Percentiles rank a stretch among this genome's conserved stretches.
Evolutionary conservation across 345 rosid genomes (phyloP).

Genomic region (Crucihimalaya himalaica): DNA sequence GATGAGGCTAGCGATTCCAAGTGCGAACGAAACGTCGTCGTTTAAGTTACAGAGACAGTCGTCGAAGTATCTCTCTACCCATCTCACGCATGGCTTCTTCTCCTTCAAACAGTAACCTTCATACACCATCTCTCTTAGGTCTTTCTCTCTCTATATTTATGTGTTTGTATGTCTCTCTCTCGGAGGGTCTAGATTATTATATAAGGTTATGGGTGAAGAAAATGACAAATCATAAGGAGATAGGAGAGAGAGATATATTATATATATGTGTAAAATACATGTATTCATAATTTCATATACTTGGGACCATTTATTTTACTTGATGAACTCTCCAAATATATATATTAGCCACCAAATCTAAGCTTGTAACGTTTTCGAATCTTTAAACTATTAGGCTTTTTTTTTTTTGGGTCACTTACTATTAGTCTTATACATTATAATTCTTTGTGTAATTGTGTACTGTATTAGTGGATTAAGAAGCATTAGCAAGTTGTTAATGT

Average conservation of each 20-base stretch:
- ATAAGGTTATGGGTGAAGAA: conserved; percentile 29
- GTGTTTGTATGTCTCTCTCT: conserved; percentile 2
- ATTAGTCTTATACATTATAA: background rate
- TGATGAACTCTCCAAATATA: background rate
- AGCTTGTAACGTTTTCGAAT: background rate
- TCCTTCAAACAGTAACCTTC: conserved; percentile 58
- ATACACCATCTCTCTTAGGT: conserved; percentile 43
- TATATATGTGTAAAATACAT: background rate
- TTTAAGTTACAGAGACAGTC: conserved; percentile 81
- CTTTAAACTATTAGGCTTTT: no score
- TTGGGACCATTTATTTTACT: conserved; percentile 26
- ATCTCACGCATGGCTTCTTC: conserved; percentile 60
- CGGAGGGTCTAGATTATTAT: conserved; percentile 20
- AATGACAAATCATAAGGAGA: conserved; percentile 35
- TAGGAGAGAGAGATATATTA: conserved; percentile 3
- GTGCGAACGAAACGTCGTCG: conserved; percentile 73
- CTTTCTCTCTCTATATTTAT: conserved; percentile 25
- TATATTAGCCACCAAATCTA: conserved; percentile 9
- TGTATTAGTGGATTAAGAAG: background rate
- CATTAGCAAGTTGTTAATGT: background rate
- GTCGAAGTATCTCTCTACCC: conserved; percentile 77
- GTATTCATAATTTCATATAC: conserved; percentile 2
- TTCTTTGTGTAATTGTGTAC: background rate
- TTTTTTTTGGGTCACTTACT: no score
- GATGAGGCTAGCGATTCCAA: conserved; percentile 65